A percentile compares a stretch with the other conserved stretches of the same genome.
Conservation (phyloP, 2,329 filamentous ascomycete species). For the Teratosphaeria gauchensis region DNA sequence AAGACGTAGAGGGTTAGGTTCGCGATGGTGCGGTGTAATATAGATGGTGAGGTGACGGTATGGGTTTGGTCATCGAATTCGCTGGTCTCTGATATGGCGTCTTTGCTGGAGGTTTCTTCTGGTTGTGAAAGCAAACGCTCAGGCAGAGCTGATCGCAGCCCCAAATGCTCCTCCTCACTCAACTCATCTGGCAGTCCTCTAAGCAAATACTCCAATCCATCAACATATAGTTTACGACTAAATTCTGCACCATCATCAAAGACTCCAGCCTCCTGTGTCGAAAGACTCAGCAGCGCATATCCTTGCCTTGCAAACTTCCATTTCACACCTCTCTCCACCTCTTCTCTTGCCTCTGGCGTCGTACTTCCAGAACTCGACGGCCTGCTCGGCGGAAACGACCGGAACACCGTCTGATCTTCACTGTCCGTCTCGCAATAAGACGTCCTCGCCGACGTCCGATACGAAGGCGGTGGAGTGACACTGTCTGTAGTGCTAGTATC, state of each 20-base stretch:
- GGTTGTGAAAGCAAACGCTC: neutral
- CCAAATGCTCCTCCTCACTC: slow-evolving; percentile 43
- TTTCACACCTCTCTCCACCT: slow-evolving; percentile 29
- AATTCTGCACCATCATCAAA: slow-evolving; percentile 32
- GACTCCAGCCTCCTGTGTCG: slow-evolving; percentile 33
- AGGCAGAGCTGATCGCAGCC: slow-evolving; percentile 45
- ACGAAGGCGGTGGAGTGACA: slow-evolving; percentile 29
- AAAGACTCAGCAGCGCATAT: slow-evolving; percentile 37
- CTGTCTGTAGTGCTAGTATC: slow-evolving; percentile 14
- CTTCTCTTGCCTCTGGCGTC: slow-evolving; percentile 5
- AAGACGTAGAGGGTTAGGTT: slow-evolving; percentile 30
- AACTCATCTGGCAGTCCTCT: slow-evolving; percentile 51
- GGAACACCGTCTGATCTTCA: slow-evolving; percentile 8
- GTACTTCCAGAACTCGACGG: slow-evolving; percentile 12
- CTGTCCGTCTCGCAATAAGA: slow-evolving; percentile 6
- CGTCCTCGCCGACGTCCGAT: slow-evolving; percentile 6
- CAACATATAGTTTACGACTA: slow-evolving; percentile 54
- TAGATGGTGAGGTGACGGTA: slow-evolving; percentile 15
- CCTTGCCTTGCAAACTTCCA: slow-evolving; percentile 46
- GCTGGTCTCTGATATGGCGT: neutral
- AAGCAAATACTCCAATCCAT: slow-evolving; percentile 55
- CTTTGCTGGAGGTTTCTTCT: neutral
- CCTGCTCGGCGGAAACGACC: slow-evolving; percentile 11
- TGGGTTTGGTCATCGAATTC: neutral
- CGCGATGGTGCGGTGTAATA: slow-evolving; percentile 15